Evolutionary conservation across 805 yeast genomes (phyloP).

Genomic region (Candida arabinofermentans): DNA sequence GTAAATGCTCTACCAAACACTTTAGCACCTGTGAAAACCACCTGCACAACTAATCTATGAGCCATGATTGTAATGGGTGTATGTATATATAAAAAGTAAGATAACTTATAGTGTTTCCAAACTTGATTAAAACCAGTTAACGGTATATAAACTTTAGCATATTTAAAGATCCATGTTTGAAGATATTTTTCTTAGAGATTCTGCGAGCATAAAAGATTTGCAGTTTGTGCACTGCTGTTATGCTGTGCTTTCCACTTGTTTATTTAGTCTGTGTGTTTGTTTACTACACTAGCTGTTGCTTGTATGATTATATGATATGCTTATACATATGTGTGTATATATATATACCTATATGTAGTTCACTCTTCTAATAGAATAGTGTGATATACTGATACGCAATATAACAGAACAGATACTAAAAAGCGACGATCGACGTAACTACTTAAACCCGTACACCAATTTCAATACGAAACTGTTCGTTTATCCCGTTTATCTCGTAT

Average conservation of each 20-base stretch:
- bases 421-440: not conserved
- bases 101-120: not conserved
- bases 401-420: not conserved
- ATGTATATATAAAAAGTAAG: not conserved
- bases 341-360: too few species aligned
- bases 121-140: too few species aligned
- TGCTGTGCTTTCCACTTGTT: too few species aligned
- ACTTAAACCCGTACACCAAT: not conserved
- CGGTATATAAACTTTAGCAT: too few species aligned
- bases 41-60: constrained; percentile 85
- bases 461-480: not conserved
- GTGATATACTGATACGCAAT: too few species aligned
- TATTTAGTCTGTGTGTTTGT: too few species aligned
- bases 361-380: too few species aligned
- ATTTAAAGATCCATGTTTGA: not conserved
- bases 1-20: constrained; percentile 94
- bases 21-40: constrained; percentile 88
- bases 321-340: too few species aligned
- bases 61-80: constrained; percentile 50
- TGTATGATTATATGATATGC: too few species aligned
- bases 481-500: constrained; percentile 3
- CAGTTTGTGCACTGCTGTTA: not conserved
- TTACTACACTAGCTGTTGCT: too few species aligned
- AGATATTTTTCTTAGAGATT: not conserved
- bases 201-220: not conserved